Evolutionary conservation across 2,329 filamentous ascomycete genomes (phyloP).

Genomic region (Ophiostoma quercus): DNA sequence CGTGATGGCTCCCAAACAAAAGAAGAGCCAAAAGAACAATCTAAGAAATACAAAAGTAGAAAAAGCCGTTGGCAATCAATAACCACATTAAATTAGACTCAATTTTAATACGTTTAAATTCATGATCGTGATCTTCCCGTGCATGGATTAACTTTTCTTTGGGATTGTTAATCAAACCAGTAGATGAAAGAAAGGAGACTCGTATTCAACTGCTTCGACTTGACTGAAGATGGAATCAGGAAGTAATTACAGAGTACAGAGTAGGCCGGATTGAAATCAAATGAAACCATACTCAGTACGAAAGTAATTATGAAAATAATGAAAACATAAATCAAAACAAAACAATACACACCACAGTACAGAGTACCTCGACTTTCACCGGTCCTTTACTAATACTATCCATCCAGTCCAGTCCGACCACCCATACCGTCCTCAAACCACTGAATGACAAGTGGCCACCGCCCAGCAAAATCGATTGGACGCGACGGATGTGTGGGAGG

Average conservation of each 20-base stretch:
- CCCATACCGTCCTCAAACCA: conserved; percentile 8
- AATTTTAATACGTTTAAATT: not conserved
- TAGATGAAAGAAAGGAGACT: not conserved
- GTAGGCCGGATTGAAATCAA: not conserved
- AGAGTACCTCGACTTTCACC: not conserved
- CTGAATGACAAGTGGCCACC: conserved; percentile 14
- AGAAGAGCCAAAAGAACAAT: not conserved
- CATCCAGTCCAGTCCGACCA: conserved; percentile 7
- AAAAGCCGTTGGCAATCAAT: not conserved
- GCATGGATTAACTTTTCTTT: not conserved
- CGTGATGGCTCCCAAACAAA: not conserved
- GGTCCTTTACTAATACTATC: not conserved
- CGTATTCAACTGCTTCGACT: not conserved
- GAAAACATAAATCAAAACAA: not conserved
- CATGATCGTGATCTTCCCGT: conserved; percentile 5
- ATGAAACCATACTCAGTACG: too few species aligned
- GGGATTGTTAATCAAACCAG: not conserved
- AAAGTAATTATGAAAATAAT: too few species aligned
- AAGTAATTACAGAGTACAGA: too few species aligned
- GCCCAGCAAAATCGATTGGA: conserved; percentile 5
- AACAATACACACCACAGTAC: not conserved
- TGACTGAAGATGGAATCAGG: not conserved
- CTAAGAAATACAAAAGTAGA: not conserved
- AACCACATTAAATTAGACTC: not conserved
- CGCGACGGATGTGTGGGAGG: not conserved